Conservation (phyloP, 2,329 filamentous ascomycete genomes). For the Raffaelea albimanens region DNA sequence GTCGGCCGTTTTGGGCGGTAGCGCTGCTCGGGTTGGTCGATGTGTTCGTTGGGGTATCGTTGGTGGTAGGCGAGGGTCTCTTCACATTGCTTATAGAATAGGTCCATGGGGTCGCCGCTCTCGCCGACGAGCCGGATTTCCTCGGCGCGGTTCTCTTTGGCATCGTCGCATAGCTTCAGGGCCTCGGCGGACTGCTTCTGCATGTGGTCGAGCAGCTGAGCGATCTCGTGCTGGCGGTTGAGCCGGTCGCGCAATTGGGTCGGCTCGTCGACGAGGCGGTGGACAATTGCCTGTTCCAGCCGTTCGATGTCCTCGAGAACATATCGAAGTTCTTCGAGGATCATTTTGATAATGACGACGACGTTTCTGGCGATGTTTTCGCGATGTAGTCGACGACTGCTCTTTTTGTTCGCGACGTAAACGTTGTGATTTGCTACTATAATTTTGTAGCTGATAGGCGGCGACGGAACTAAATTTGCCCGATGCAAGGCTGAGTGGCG, state of each 20-base stretch:
- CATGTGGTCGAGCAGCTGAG: constrained; percentile 78
- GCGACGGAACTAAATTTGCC: constrained; percentile 7
- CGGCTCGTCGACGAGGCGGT: constrained; percentile 81
- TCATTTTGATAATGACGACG: constrained; percentile 47
- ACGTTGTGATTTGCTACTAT: background rate
- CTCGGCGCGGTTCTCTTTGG: constrained; percentile 57
- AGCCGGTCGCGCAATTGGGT: constrained; percentile 87
- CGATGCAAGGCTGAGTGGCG: constrained; percentile 9
- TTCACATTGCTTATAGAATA: constrained; percentile 79
- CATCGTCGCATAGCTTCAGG: constrained; percentile 76
- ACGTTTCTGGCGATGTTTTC: background rate
- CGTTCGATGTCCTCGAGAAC: constrained; percentile 95
- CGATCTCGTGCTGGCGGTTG: constrained; percentile 84
- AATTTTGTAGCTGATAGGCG: no score
- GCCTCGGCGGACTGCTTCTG: constrained; percentile 76
- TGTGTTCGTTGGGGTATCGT: constrained; percentile 85
- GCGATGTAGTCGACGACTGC: background rate
- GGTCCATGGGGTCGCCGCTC: constrained; percentile 76
- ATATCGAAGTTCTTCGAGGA: constrained; percentile 87
- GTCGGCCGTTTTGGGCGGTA: constrained; percentile 61
- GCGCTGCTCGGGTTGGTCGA: constrained; percentile 88
- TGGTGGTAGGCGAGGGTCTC: constrained; percentile 81
- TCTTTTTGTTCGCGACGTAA: background rate
- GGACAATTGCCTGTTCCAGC: constrained; percentile 85
- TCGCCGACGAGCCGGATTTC: constrained; percentile 67